These are phyloP conservation scores for Phytopythium boreale DNA, from an alignment of 352 stramenopile genomes.

Conservation along the genomic window DNA sequence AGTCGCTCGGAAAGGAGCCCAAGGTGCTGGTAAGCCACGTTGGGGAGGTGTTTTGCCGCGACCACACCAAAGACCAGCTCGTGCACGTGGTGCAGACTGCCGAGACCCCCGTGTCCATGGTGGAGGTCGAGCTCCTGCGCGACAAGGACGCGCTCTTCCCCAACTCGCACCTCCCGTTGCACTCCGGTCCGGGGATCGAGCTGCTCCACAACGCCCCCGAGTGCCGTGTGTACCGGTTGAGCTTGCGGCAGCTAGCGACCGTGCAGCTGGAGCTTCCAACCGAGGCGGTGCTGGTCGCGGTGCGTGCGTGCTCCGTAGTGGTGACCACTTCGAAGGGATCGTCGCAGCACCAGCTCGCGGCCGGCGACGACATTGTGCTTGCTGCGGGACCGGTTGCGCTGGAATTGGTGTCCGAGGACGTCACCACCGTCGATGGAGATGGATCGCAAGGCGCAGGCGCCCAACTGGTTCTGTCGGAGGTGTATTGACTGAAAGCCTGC, in stretches of 20 bases:
- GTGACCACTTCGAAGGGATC: constrained; percentile 14
- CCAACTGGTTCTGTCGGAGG: constrained; percentile 22
- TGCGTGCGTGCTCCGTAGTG: constrained; percentile 1
- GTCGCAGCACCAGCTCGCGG: constrained; percentile 9
- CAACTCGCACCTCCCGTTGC: constrained; percentile 22
- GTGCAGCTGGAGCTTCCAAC: constrained; percentile 28
- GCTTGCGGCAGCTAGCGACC: constrained; percentile 17
- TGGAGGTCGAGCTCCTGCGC: constrained; percentile 51
- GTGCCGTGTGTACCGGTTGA: constrained; percentile 47
- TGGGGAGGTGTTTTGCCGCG: constrained; percentile 42
- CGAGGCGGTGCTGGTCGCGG: constrained; percentile 31
- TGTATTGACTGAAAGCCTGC: constrained; percentile 14
- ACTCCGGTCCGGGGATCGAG: constrained; percentile 17
- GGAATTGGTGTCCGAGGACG: neutral
- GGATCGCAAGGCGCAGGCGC: constrained; percentile 13
- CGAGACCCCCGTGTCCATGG: constrained; percentile 34
- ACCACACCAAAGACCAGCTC: constrained; percentile 44
- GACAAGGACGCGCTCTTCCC: constrained; percentile 24
- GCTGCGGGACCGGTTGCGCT: neutral
- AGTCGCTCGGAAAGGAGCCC: constrained; percentile 15
- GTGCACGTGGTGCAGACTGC: constrained; percentile 33
- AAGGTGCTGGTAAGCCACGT: constrained; percentile 26
- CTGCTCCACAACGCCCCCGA: constrained; percentile 32
- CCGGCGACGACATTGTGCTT: constrained; percentile 25
- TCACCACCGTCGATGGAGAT: constrained; percentile 1